Evolutionary conservation across 768 basidiomycete species (phyloP), one percentile per base, ranked within the genome.

Genomic region (Tylopilus felleus): DNA sequence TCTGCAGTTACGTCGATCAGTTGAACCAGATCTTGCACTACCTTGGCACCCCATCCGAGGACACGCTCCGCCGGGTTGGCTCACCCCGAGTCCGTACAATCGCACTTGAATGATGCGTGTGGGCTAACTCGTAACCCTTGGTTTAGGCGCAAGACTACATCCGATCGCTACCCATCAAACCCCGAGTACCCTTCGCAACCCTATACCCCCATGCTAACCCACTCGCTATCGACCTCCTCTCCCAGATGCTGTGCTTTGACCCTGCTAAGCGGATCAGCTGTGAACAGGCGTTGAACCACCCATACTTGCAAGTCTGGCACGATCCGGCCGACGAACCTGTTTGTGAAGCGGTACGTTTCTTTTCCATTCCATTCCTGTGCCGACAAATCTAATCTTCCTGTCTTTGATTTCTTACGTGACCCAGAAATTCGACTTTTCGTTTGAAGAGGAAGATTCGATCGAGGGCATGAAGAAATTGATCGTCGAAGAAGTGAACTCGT

Each of bases 381-480:
- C 2, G 29, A 29, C 3, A 1, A n/a, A n/a, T 28, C 40, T 48
- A 1, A 59, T 25, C 3, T n/a, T n/a, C 21, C 8, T 22, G 31
- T 23, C 22, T 4, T 27, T 19, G 8, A 40, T 19, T 25, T 40
- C 23, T 29, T 1, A 35, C 8, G 12, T 22, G 23, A 41, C 9
- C 8, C 29, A 61, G 88, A 85, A 88, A 77, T 98, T 99, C 61
- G 93, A 98, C 72, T 98, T 99, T 66, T 79, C 84, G 17, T 99
- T 99, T 63, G 97, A 99, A 73, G 88, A 90, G 59, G 97, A 98
- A 73, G 97, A 99, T 56, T 85, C 84, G 53, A 95, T 96, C 59
- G 93, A 96, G 42, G 97, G 97, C 9, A 99, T 99, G 97, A 92
- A 96, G 73, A 84, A 82, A 58, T 72, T 98, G 68, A 99, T 99